A percentile compares a stretch with the other conserved stretches of the same genome.
Conservation (phyloP, 805 yeast species). For the Nakazawaea anatomiae region DNA sequence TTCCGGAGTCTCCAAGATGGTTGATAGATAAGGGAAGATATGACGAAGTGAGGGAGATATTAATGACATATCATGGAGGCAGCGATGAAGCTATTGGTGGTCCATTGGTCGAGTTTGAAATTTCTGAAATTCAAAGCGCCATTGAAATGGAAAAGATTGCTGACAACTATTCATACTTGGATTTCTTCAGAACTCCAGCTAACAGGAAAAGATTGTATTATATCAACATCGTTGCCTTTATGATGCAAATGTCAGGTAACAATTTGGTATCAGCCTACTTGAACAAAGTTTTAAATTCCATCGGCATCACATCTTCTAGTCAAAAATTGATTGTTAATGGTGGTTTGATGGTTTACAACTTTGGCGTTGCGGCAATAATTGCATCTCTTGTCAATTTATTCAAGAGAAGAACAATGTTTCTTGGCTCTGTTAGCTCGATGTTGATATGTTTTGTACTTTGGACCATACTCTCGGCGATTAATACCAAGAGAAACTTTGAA, state of each 20-base stretch:
- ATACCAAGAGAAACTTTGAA: slow-evolving; percentile 33
- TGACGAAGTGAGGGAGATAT: slow-evolving; percentile 40
- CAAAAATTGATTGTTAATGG: slow-evolving; percentile 45
- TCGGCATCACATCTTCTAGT: slow-evolving; percentile 42
- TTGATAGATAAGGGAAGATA: slow-evolving; percentile 46
- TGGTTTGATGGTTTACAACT: slow-evolving; percentile 42
- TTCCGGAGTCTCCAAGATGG: slow-evolving; percentile 76
- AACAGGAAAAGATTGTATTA: slow-evolving; percentile 33
- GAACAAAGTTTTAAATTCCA: slow-evolving; percentile 40
- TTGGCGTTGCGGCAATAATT: slow-evolving; percentile 26
- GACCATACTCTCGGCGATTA: slow-evolving; percentile 41
- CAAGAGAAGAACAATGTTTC: slow-evolving; percentile 31
- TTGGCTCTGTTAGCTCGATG: slow-evolving; percentile 31
- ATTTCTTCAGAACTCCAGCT: slow-evolving; percentile 28
- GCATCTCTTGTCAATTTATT: slow-evolving; percentile 22
- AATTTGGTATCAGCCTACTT: slow-evolving; percentile 42
- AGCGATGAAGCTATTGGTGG: slow-evolving; percentile 18
- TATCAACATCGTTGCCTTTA: slow-evolving; percentile 22
- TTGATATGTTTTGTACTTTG: slow-evolving; percentile 31
- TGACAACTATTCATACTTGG: slow-evolving; percentile 26
- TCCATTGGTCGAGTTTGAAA: slow-evolving; percentile 28
- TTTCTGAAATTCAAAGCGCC: slow-evolving; percentile 30
- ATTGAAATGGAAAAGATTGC: slow-evolving; percentile 29
- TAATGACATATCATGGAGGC: slow-evolving; percentile 32
- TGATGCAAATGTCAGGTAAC: slow-evolving; percentile 38